Base-by-base conservation (phyloP, 2,329 filamentous ascomycete species). In the Aspergillus glaucus region DNA sequence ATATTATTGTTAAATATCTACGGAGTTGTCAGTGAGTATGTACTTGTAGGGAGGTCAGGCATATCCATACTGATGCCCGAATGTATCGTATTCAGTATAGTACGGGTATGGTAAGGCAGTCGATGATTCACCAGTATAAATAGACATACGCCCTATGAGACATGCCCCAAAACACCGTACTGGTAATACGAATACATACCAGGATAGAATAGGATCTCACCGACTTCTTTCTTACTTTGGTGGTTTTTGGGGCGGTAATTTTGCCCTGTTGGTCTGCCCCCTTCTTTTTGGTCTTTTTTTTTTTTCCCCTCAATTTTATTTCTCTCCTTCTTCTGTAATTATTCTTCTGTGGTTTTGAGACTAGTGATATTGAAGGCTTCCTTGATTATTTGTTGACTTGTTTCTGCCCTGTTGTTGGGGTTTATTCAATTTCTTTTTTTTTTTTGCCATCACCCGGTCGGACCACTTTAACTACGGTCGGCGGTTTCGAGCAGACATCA, bases 401-500 rank as follows among this genome's bases (percentile, higher is more conserved):
- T 26, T 36, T 48, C 43, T 47, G 37, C 10, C 39, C 46, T 39
- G 36, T 45, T 42, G 32, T 14, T 14, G 32, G n/a, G 32, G 12
- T 36, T 34, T 17, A 36, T 36, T 36, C 15, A 36, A 36, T 36
- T n/a, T 17, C 19, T 17, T 36, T n/a, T 19, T 22, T n/a, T 19
- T 22, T 22, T 14, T 17, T 12, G 14, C 40, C 6, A 19, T 17
- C 19, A 7, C 40, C n/a, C 40, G 40, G 40, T 43, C 40, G 40
- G 36, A 19, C 24, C 17, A 22, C 40, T 43, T 40, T 30, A 30
- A 30, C 26, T 30, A 30, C 26, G 26, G 26, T 30, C 26, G 36
- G n/a, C 36, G 36, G 40, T 43, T 43, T 43, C 22, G 45, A 44
- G 48, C 54, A 55, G 54, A 58, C 57, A 58, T 61, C 54, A 57